Evolutionary conservation across 176 grass and related monocot species (phyloP).

Genomic region (Bonia amplexicaulis): DNA sequence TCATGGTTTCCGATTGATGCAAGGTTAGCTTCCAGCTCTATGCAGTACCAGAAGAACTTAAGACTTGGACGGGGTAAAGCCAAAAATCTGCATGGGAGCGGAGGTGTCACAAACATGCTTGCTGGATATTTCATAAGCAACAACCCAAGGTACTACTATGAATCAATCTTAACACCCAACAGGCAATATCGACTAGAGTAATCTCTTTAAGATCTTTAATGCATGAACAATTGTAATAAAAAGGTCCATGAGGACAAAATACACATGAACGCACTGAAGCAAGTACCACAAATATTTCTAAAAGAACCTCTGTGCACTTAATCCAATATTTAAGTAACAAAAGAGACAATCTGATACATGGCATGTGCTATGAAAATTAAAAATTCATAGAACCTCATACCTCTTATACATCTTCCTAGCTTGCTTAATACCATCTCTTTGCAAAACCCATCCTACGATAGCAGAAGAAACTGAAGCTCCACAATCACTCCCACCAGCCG

Average conservation of each 20-base stretch:
- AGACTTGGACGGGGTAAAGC: constrained; percentile 56
- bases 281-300: background rate
- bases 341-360: background rate
- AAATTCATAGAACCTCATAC: constrained; percentile 22
- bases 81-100: constrained; percentile 37
- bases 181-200: background rate
- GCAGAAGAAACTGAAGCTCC: constrained; percentile 56
- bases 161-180: background rate
- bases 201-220: background rate
- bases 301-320: background rate
- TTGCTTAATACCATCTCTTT: constrained; percentile 62
- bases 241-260: background rate
- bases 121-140: background rate
- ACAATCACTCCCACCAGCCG: constrained; percentile 43
- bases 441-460: constrained; percentile 62
- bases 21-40: constrained; percentile 58
- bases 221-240: background rate
- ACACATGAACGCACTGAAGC: background rate
- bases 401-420: constrained; percentile 72
- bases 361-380: too few relatives aligned
- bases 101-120: constrained; percentile 1
- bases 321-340: background rate
- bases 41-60: constrained; percentile 59
- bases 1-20: constrained; percentile 28
- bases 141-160: background rate